Conservation (phyloP, 805 yeast genomes). For the Pichia pseudocactophila region DNA sequence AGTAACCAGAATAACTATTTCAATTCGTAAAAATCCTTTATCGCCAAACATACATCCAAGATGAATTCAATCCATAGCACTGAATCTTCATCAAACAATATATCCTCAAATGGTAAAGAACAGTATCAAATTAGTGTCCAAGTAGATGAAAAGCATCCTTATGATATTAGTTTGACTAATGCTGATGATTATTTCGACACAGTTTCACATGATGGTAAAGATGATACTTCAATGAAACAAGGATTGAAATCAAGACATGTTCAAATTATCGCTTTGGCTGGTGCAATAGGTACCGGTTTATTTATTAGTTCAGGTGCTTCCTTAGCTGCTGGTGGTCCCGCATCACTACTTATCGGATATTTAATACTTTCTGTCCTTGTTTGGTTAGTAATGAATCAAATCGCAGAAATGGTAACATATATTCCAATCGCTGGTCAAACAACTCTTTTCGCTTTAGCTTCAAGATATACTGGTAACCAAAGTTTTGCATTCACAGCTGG, state of each 20-base stretch:
- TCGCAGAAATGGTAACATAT: slow-evolving; percentile 61
- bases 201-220: background rate
- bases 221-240: slow-evolving; percentile 17
- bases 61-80: background rate
- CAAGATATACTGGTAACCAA: slow-evolving; percentile 23
- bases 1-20: too few species aligned
- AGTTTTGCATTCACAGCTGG: slow-evolving; percentile 29
- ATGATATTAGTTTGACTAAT: background rate
- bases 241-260: slow-evolving; percentile 40
- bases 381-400: slow-evolving; percentile 52
- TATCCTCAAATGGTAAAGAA: background rate
- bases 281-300: slow-evolving; percentile 60
- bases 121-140: slow-evolving; percentile 1
- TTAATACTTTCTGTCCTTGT: slow-evolving; percentile 54
- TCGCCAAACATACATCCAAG: background rate
- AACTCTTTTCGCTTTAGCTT: slow-evolving; percentile 20
- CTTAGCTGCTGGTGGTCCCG: slow-evolving; percentile 26
- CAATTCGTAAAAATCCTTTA: too few species aligned
- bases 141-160: background rate
- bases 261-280: slow-evolving; percentile 64
- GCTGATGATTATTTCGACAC: slow-evolving; percentile 1
- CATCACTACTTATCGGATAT: slow-evolving; percentile 45
- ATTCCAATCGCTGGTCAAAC: slow-evolving; percentile 49
- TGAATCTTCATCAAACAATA: background rate
- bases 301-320: slow-evolving; percentile 44